Base-by-base conservation (phyloP, 2,329 filamentous ascomycete genomes). In the Rugonectria rugulosa region DNA sequence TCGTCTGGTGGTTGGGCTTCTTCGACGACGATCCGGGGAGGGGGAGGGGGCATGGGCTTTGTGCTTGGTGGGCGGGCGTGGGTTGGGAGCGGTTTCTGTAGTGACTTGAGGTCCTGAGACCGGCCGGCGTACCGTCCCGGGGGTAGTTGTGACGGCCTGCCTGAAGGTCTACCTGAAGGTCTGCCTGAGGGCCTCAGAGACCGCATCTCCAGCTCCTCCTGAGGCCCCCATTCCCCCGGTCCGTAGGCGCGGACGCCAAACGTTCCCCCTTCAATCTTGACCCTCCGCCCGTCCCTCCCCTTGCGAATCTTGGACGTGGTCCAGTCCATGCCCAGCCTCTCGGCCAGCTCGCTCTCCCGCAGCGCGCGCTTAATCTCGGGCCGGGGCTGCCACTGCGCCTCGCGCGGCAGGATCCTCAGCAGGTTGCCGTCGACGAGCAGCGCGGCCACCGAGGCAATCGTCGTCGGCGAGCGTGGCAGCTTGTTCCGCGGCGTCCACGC, bases 401-500 rank as follows among this genome's bases (percentile, higher is more conserved):
- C 64, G 6, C 59, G 62, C 1, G 66, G 66, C 5, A 68, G 21
- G n/a, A 61, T 51, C 27, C 37, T 59, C 29, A 74, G 63, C 4
- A 76, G 53, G 53, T 77, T 75, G 1, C 74, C 74, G 21, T 75
- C 74, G 1, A 68, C 73, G 3, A 77, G 64, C 20, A 76, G 62
- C 1, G 72, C 71, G 0, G 71, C 71, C 17, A 71, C 54, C n/a
- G 70, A 72, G n/a, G 73, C 75, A 44, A 77, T 73, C 21, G 66
- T 72, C 3, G 68, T 70, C 8, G 68, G 68, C 7, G 65, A 60
- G 2, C 69, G 64, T 14, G 74, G 72, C 11, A 74, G 63, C 10
- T 58, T 59, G 14, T 64, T 56, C 6, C 63, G 62, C 3, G 62
- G 66, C 7, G 66, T 64, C 3, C 65, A 63, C 2, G 66, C 47